Base-by-base conservation (phyloP, 2,329 filamentous ascomycete species). In the Shiraia bambusicola region DNA sequence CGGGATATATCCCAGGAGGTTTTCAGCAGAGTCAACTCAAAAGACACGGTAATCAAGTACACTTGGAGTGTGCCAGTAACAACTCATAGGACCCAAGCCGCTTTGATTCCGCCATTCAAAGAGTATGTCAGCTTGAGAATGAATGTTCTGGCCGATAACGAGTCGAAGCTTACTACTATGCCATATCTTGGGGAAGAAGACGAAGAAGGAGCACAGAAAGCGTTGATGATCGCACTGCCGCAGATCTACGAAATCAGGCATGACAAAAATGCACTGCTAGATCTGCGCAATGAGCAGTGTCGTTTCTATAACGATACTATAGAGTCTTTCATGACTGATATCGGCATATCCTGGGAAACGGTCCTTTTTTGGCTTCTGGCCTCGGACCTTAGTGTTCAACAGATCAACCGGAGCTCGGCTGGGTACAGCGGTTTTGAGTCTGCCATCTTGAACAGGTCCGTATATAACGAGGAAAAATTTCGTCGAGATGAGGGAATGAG, bases 111-210 rank as follows among this genome's bases (percentile, higher is more conserved):
- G 2, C 45, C 43, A 8, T 74, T 71, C 49, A 65, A 61, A 2
- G 69, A 72, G 42, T 74, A 71, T 44, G 66, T 71, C n/a, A 65
- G 57, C 28, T 54, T 75, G 30, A 66, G 62, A 34, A 50, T 65
- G 28, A 75, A 70, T 40, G 54, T 75, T 3, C 64, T 75, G 0
- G 63, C 67, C 3, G 61, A 66, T 11, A 75, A 75, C 36, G 60
- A 67, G 24, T 65, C 54, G 2, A 69, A 61, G 16, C 40, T 75
- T n/a, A 60, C 70, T n/a, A 63, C 65, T 15, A 69, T 65, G 56
- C 62, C 63, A 1, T 63, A 58, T 33, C 56, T 65, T 15, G 42
- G 34, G 9, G 42, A 38, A 7, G 45, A 56, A 6, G 60, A 72
- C n/a, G 54, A 55, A 15, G 43, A 56, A 11, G 41, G 49, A 13